These are phyloP conservation scores for Candida sanyiensis DNA, from an alignment of 805 yeast genomes.

Conservation along the genomic window DNA sequence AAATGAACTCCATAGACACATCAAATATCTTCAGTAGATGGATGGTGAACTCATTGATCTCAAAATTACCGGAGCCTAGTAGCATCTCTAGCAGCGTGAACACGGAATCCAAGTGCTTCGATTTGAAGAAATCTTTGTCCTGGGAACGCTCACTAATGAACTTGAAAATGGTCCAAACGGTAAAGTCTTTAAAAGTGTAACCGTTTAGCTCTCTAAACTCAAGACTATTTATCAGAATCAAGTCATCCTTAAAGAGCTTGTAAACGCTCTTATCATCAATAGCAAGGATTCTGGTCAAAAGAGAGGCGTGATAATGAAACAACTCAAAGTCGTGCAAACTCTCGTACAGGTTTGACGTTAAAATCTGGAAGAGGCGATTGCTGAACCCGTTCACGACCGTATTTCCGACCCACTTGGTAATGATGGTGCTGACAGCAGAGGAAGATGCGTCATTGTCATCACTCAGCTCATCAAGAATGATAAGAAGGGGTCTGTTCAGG, in stretches of 20 bases:
- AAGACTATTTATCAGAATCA: slow-evolving; percentile 50
- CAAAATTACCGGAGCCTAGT: slow-evolving; percentile 51
- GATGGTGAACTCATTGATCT: slow-evolving; percentile 30
- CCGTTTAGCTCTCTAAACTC: slow-evolving; percentile 38
- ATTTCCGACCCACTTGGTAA: slow-evolving; percentile 44
- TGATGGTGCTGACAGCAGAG: slow-evolving; percentile 30
- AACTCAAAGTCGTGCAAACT: slow-evolving; percentile 55
- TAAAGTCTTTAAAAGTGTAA: slow-evolving; percentile 57
- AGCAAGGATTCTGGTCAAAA: slow-evolving; percentile 46
- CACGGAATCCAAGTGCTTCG: slow-evolving; percentile 37
- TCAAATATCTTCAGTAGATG: slow-evolving; percentile 39
- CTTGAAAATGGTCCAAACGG: slow-evolving; percentile 40
- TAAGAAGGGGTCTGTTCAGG: slow-evolving; percentile 56
- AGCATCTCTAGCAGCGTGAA: slow-evolving; percentile 42
- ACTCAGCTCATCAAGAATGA: slow-evolving; percentile 59
- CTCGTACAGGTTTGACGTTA: slow-evolving; percentile 48
- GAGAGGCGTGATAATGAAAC: slow-evolving; percentile 56
- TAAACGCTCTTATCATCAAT: slow-evolving; percentile 39
- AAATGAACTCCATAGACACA: slow-evolving; percentile 26
- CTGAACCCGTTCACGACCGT: slow-evolving; percentile 47
- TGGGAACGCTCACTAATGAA: slow-evolving; percentile 33
- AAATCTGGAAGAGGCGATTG: slow-evolving; percentile 52
- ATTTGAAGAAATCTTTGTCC: slow-evolving; percentile 25
- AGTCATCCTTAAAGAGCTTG: slow-evolving; percentile 49
- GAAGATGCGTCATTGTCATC: slow-evolving; percentile 27